Evolutionary conservation across 768 basidiomycete genomes (phyloP).

Genomic region (Piloderma croceum): DNA sequence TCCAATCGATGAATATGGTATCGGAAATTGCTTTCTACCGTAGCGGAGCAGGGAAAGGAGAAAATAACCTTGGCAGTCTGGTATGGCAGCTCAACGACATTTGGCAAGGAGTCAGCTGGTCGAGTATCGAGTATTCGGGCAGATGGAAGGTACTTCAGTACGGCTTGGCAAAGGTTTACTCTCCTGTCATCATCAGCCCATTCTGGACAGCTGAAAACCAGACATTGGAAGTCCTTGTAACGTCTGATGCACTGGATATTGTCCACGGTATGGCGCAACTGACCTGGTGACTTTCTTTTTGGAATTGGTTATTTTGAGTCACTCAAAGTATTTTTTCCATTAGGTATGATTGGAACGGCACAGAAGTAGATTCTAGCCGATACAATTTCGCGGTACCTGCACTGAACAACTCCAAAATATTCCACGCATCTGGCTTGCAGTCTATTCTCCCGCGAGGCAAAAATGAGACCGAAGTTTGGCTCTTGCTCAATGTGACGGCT

Average conservation of each 20-base stretch:
- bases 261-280: slow-evolving; percentile 43
- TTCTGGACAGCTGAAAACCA: slow-evolving; percentile 50
- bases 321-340: too few species aligned
- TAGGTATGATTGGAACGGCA: slow-evolving; percentile 53
- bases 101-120: slow-evolving; percentile 56
- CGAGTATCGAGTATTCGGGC: slow-evolving; percentile 50
- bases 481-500: slow-evolving; percentile 46
- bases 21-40: slow-evolving; percentile 57
- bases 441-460: slow-evolving; percentile 41
- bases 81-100: slow-evolving; percentile 61
- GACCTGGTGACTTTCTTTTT: too few species aligned
- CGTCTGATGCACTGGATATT: slow-evolving; percentile 46
- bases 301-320: too few species aligned
- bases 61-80: slow-evolving; percentile 53
- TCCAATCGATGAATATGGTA: slow-evolving; percentile 56
- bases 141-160: slow-evolving; percentile 58
- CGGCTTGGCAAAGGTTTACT: slow-evolving; percentile 38
- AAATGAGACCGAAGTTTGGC: slow-evolving; percentile 41
- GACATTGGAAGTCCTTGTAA: slow-evolving; percentile 43
- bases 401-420: slow-evolving; percentile 46
- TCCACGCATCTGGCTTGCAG: slow-evolving; percentile 34
- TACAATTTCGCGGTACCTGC: slow-evolving; percentile 39
- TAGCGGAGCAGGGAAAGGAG: slow-evolving; percentile 50
- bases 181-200: slow-evolving; percentile 46
- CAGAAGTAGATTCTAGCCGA: slow-evolving; percentile 30